Conservation (phyloP, 371 early-diverging fungal species). For the Rhizopus arrhizus region DNA sequence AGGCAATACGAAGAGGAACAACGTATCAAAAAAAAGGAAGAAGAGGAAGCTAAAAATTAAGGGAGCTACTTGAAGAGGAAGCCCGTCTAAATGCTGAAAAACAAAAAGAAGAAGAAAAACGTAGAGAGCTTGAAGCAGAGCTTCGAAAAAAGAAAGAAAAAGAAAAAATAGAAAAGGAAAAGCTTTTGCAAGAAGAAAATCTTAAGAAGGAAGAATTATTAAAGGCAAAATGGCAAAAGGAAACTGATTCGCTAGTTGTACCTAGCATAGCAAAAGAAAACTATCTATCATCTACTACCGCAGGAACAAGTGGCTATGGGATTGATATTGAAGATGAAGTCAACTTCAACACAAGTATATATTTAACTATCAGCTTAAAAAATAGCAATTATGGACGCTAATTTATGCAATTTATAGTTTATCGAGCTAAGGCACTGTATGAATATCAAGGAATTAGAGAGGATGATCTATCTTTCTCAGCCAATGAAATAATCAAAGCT, state of each 20-base stretch:
- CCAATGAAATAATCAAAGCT: conserved; percentile 51
- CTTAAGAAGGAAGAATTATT: no score
- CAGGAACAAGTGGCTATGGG: conserved; percentile 49
- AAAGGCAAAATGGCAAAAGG: not conserved
- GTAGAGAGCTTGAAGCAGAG: conserved; percentile 5
- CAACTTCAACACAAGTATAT: conserved; percentile 49
- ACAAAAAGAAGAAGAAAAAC: conserved; percentile 12
- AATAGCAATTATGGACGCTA: not conserved
- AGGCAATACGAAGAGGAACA: conserved; percentile 19
- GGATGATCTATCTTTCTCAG: conserved; percentile 51
- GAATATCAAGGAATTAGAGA: conserved; percentile 50
- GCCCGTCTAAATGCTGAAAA: conserved; percentile 2
- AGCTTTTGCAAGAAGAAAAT: conserved; percentile 5
- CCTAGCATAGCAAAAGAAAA: not conserved
- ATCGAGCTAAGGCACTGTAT: conserved; percentile 50
- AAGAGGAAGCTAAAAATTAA: conserved; percentile 18
- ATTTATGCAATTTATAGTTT: conserved; percentile 27
- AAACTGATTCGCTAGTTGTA: not conserved
- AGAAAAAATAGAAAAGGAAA: conserved; percentile 10
- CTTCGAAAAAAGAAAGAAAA: conserved; percentile 12
- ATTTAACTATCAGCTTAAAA: not conserved
- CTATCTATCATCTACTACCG: conserved; percentile 23
- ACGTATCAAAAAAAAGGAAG: conserved; percentile 12
- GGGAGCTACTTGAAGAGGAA: conserved; percentile 18
- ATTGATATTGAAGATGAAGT: conserved; percentile 55